These are phyloP conservation scores for Lepidium africanum DNA, from an alignment of 345 rosid genomes.

Conservation along the genomic window DNA sequence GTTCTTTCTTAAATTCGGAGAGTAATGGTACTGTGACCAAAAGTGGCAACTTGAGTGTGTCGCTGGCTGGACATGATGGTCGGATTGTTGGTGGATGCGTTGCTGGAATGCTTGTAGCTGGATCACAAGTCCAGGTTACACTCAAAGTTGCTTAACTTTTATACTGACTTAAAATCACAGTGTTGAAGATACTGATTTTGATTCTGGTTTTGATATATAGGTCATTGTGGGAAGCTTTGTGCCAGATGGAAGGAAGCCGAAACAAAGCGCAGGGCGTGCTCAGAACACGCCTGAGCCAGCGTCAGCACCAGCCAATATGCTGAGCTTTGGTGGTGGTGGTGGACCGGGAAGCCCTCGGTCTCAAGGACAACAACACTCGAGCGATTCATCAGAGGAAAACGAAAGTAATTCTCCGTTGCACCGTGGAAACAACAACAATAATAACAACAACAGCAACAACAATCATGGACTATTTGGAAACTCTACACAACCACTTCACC, in stretches of 20 bases:
- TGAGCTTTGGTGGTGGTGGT: conserved; percentile 45
- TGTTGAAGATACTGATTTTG: not conserved
- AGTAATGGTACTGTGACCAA: conserved; percentile 65
- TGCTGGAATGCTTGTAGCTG: conserved; percentile 79
- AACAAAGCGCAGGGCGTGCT: conserved; percentile 9
- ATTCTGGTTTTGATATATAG: conserved; percentile 25
- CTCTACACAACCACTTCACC: conserved; percentile 18
- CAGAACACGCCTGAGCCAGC: conserved; percentile 44
- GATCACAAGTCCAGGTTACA: conserved; percentile 87
- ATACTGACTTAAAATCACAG: not conserved
- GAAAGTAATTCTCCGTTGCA: conserved; percentile 32
- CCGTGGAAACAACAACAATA: conserved; percentile 14
- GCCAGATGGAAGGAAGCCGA: conserved; percentile 54
- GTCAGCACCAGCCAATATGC: conserved; percentile 45
- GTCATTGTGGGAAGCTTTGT: conserved; percentile 89
- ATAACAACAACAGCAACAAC: conserved; percentile 15
- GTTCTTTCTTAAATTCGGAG: conserved; percentile 74
- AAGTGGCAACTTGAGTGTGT: conserved; percentile 67
- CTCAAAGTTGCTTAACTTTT: not conserved
- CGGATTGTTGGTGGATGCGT: conserved; percentile 84
- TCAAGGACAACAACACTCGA: conserved; percentile 53
- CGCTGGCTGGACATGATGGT: conserved; percentile 84
- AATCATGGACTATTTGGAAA: conserved; percentile 22
- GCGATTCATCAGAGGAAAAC: conserved; percentile 79
- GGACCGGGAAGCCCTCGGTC: conserved; percentile 60